phyloP scores from a whole-genome alignment of 805 yeast species.

The Ogataea neopini region DNA sequence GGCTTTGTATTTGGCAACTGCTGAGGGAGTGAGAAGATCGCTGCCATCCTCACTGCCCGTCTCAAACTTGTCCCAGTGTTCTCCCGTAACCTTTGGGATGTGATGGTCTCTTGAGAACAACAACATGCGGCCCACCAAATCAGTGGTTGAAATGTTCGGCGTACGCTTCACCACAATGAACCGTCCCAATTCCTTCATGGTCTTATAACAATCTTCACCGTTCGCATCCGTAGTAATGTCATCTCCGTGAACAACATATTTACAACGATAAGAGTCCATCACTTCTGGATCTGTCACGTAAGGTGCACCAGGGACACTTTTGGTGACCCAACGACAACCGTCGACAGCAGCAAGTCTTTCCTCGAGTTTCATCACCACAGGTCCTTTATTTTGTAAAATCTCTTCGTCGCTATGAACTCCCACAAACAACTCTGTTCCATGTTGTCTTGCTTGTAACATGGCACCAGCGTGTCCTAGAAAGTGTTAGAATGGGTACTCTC shows the following conservation, averaged over 20 bases:
- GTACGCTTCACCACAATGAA: constrained; percentile 92
- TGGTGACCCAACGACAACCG: constrained; percentile 87
- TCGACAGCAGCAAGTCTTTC: constrained; percentile 86
- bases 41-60: constrained; percentile 4
- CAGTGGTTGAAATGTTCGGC: constrained; percentile 92
- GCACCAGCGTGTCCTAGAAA: constrained; percentile 83
- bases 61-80: constrained; percentile 20
- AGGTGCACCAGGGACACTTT: constrained; percentile 76
- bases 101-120: constrained; percentile 62
- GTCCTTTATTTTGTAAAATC: constrained; percentile 81
- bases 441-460: constrained; percentile 84
- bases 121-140: constrained; percentile 87
- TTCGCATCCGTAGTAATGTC: constrained; percentile 96
- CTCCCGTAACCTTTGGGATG: constrained; percentile 35
- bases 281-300: constrained; percentile 87
- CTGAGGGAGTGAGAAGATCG: constrained; percentile 35
- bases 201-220: constrained; percentile 90
- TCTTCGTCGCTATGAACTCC: constrained; percentile 95
- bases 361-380: constrained; percentile 82
- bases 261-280: constrained; percentile 72
- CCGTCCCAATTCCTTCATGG: constrained; percentile 79
- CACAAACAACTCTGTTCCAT: constrained; percentile 72
- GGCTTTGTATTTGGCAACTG: constrained; percentile 42
- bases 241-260: constrained; percentile 97
- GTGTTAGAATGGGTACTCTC: no score